Conservation (phyloP, 2,329 filamentous ascomycete genomes). For the Lecanosticta acicola region DNA sequence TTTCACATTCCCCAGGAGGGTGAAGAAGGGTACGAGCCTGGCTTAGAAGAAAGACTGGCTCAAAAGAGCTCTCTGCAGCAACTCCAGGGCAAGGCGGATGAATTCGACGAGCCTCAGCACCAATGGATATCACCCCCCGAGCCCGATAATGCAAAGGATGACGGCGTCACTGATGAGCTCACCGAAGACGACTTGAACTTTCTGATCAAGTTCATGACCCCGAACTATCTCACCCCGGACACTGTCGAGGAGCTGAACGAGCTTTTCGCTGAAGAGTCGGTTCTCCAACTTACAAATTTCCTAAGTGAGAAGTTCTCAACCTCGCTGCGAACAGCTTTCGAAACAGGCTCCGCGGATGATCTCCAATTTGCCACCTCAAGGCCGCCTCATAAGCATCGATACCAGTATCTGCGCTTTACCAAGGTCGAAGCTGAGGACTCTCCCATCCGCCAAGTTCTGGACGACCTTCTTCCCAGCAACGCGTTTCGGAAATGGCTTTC, state of each 20-base stretch:
- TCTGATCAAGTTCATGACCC: conserved; percentile 81
- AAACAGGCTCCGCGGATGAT: conserved; percentile 52
- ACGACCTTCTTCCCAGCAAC: conserved; percentile 74
- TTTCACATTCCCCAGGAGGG: conserved; percentile 95
- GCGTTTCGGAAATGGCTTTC: conserved; percentile 88
- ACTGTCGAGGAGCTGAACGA: conserved; percentile 76
- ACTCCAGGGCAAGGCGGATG: conserved; percentile 82
- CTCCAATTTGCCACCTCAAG: conserved; percentile 47
- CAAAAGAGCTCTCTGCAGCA: conserved; percentile 89
- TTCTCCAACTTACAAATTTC: conserved; percentile 73
- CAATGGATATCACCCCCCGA: conserved; percentile 44
- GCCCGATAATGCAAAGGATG: conserved; percentile 56
- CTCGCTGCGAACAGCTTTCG: conserved; percentile 65
- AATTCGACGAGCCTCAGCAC: conserved; percentile 74
- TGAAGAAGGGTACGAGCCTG: conserved; percentile 84
- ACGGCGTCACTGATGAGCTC: conserved; percentile 50
- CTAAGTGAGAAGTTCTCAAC: conserved; percentile 71
- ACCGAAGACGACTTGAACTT: conserved; percentile 81
- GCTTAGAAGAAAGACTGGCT: conserved; percentile 80
- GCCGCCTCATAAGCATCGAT: conserved; percentile 94
- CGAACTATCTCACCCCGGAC: conserved; percentile 86
- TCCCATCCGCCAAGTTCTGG: conserved; percentile 70
- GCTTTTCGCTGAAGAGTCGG: conserved; percentile 76
- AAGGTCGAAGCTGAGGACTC: conserved; percentile 29
- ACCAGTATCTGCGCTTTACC: conserved; percentile 63